Evolutionary conservation across 2,329 filamentous ascomycete genomes (phyloP).

Genomic region (Aspergillus intermedius): DNA sequence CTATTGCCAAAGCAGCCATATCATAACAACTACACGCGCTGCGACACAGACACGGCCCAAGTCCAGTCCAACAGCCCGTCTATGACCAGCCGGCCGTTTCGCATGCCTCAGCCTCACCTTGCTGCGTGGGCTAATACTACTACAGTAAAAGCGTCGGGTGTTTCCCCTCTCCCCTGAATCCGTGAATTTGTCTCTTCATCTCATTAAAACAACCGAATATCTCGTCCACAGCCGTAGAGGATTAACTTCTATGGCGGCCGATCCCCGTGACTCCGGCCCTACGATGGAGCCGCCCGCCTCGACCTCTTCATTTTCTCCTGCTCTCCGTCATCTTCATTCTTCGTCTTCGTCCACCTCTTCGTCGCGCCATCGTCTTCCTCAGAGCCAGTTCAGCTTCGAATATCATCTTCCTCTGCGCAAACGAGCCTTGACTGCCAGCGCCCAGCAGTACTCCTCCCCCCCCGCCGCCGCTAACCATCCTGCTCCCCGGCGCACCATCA

Average conservation of each 20-base stretch:
- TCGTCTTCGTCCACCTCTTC: constrained; percentile 3
- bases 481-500: constrained; percentile 43
- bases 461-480: constrained; percentile 46
- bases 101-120: too few relatives aligned
- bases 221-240: too few relatives aligned
- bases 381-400: constrained; percentile 20
- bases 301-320: neutral
- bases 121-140: too few relatives aligned
- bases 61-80: too few relatives aligned
- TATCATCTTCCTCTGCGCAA: constrained; percentile 16
- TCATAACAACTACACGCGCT: too few relatives aligned
- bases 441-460: constrained; percentile 9
- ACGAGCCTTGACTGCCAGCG: constrained; percentile 13
- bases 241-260: constrained; percentile 8
- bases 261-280: constrained; percentile 24
- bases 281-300: constrained; percentile 13
- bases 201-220: too few relatives aligned
- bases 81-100: too few relatives aligned
- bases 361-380: constrained; percentile 12
- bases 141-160: too few relatives aligned
- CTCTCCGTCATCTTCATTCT: constrained; percentile 1
- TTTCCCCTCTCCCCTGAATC: too few relatives aligned
- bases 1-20: too few relatives aligned
- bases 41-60: too few relatives aligned
- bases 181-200: too few relatives aligned